Conservation (phyloP, 2,329 filamentous ascomycete species). For the Dothidotthia symphoricarpi region DNA sequence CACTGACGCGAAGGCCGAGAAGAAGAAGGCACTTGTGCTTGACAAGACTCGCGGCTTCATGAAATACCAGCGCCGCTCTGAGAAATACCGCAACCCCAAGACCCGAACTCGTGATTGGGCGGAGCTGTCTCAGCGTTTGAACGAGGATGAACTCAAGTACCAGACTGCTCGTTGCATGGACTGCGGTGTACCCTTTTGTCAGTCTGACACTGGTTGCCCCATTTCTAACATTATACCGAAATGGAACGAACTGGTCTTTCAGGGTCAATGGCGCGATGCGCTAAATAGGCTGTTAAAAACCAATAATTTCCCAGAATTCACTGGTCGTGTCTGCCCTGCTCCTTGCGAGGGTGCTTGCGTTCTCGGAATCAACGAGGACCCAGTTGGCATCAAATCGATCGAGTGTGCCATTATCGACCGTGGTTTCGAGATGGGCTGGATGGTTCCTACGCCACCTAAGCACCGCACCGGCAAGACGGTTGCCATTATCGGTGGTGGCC, state of each 20-base stretch:
- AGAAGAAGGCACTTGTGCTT: slow-evolving; percentile 88
- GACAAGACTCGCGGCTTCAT: slow-evolving; percentile 98
- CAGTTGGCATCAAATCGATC: slow-evolving; percentile 97
- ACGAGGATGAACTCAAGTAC: slow-evolving; percentile 94
- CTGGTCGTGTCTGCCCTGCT: slow-evolving; percentile 92
- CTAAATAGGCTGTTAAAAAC: slow-evolving; percentile 91
- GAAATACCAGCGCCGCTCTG: slow-evolving; percentile 88
- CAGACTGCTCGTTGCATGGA: slow-evolving; percentile 98
- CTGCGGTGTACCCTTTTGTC: slow-evolving; percentile 96
- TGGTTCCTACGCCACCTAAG: slow-evolving; percentile 77
- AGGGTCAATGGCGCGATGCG: slow-evolving; percentile 78
- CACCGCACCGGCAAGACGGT: slow-evolving; percentile 83
- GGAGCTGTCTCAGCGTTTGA: slow-evolving; percentile 81
- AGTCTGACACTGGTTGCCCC: slow-evolving; percentile 92
- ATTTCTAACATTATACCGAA: slow-evolving; percentile 98
- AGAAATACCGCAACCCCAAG: slow-evolving; percentile 86
- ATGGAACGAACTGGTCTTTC: slow-evolving; percentile 77
- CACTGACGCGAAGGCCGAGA: slow-evolving; percentile 78
- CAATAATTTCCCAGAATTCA: slow-evolving; percentile 98
- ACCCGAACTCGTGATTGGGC: slow-evolving; percentile 90
- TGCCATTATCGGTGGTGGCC: slow-evolving; percentile 87
- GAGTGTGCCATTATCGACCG: slow-evolving; percentile 98
- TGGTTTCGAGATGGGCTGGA: slow-evolving; percentile 97
- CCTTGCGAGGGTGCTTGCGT: slow-evolving; percentile 96
- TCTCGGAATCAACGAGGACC: slow-evolving; percentile 93